A percentile compares a stretch with the other conserved stretches of the same genome.
These are phyloP conservation scores for Datura wrightii DNA, from an alignment of 257 asterid species.

Conservation along the genomic window DNA sequence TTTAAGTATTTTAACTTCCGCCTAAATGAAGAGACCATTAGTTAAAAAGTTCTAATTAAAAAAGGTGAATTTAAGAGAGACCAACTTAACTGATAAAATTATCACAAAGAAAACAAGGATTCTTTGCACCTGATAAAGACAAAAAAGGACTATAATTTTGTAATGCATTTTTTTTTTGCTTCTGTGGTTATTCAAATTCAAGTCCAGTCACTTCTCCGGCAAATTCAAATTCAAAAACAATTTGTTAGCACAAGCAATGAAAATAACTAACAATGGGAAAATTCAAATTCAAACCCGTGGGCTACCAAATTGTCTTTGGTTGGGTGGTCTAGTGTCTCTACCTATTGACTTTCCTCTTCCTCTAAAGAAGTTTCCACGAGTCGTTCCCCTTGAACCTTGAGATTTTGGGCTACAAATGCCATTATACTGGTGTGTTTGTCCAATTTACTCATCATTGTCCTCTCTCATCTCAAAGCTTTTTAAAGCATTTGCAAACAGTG, in stretches of 20 bases:
- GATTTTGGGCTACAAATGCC: conserved; percentile 4
- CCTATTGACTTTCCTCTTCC: background rate
- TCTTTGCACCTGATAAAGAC: background rate
- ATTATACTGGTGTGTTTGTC: background rate
- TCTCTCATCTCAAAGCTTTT: background rate
- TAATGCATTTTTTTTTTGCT: background rate
- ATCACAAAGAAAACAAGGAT: conserved; percentile 16
- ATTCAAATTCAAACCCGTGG: conserved; percentile 22
- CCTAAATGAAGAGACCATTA: conserved; percentile 50
- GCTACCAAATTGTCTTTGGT: background rate
- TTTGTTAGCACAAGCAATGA: conserved; percentile 1
- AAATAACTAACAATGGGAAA: background rate
- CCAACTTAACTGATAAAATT: background rate
- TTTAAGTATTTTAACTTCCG: conserved; percentile 91
- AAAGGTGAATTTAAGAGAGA: background rate
- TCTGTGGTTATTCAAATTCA: background rate
- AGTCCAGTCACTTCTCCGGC: background rate
- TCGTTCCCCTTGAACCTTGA: background rate
- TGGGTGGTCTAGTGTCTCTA: conserved; percentile 14
- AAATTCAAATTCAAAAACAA: conserved; percentile 7
- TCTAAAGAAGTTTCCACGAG: background rate
- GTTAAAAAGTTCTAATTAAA: conserved; percentile 3
- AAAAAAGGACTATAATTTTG: background rate
- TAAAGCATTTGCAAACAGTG: background rate
- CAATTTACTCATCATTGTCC: background rate